A percentile compares a stretch with the other conserved stretches of the same genome.
Evolutionary conservation across 2,329 filamentous ascomycete species (phyloP).

Genomic region (Epichloe sibirici): DNA sequence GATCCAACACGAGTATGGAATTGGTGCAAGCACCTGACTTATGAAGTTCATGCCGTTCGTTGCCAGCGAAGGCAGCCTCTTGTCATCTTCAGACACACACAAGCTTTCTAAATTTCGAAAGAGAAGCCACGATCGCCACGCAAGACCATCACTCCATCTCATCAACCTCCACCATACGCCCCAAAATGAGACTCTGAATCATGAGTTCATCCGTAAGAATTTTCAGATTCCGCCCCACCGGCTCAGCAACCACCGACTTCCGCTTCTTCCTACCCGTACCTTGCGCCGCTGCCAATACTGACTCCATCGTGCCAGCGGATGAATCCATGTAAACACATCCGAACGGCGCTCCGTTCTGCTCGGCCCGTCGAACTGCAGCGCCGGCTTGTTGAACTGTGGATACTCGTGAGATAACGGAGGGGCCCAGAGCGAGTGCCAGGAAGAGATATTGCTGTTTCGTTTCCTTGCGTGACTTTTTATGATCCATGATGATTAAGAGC

Average conservation of each 20-base stretch:
- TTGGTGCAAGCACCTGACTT: too few species aligned
- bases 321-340: constrained; percentile 74
- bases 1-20: too few species aligned
- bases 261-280: constrained; percentile 27
- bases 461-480: constrained; percentile 44
- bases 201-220: constrained; percentile 78
- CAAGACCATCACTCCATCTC: constrained; percentile 20
- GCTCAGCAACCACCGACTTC: constrained; percentile 18
- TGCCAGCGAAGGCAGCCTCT: too few species aligned
- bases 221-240: constrained; percentile 39
- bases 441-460: constrained; percentile 67
- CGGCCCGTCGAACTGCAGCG: constrained; percentile 39
- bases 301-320: constrained; percentile 39
- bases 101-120: too few species aligned
- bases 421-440: constrained; percentile 66
- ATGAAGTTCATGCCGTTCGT: too few species aligned
- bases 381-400: constrained; percentile 54
- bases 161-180: constrained; percentile 57
- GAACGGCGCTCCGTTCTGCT: constrained; percentile 39
- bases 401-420: constrained; percentile 50
- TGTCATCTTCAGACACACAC: neutral
- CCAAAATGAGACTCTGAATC: constrained; percentile 84
- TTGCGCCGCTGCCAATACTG: constrained; percentile 27
- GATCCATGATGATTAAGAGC: constrained; percentile 57
- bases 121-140: neutral